Base-by-base conservation (phyloP, 345 rosid genomes). In the Euphorbia tirucalli region DNA sequence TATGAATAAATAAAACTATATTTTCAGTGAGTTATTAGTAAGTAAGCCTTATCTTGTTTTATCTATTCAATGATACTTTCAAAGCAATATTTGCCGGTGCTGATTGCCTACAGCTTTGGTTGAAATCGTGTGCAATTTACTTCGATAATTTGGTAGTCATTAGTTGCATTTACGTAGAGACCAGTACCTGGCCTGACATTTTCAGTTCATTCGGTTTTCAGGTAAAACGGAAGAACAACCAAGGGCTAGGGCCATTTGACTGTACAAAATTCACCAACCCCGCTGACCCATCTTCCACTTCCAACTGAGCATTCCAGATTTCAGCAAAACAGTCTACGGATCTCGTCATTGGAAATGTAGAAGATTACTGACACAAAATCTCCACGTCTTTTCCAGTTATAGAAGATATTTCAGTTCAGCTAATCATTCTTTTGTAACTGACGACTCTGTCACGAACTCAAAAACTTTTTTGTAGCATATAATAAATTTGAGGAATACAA, bases 171-270 rank as follows among this genome's bases (percentile, higher is more conserved):
- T n/a, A n/a, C n/a, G n/a, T n/a, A n/a, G n/a, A n/a, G n/a, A n/a
- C n/a, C n/a, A n/a, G n/a, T n/a, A n/a, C 46, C 49, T 69, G 49
- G 55, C 59, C 68, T 79, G 61, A 78, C 19, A 30, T 27, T 1
- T 39, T 8, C 14, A 37, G 14, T 48, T 74, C 25, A 16, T 67
- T 14, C 71, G 60, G 28, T 64, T 71, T 80, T 59, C 83, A 93
- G 98, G 96, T 93, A 74, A 90, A 68, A 75, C 77, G 81, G 75
- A 94, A 86, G 75, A 85, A 80, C 71, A 87, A 81, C 74, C 97
- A 87, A 78, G 90, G 37, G 68, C 82, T 94, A 15, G 98, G 97
- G 22, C 99, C 97, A 69, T 95, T 76, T 77, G 97, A 95, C 81
- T 95, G 97, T 79, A 94, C 99, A 76, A 95, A 95, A 81, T 87